A percentile compares a stretch with the other conserved stretches of the same genome.
Conservation (phyloP, 2,329 filamentous ascomycete species). For the Periconia sp. region DNA sequence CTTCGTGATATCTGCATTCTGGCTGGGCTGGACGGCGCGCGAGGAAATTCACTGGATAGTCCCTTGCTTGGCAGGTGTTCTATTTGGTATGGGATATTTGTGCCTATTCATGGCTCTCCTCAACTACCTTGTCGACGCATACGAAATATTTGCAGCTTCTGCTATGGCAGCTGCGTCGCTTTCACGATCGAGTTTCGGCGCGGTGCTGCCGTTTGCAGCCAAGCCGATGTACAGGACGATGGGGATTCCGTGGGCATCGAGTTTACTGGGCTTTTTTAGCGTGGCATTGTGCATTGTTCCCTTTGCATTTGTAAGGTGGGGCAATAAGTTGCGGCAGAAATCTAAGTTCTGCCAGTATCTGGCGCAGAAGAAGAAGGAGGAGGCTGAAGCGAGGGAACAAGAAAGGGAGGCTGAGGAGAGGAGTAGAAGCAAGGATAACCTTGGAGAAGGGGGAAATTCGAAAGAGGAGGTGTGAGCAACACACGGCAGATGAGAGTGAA, state of each 20-base stretch:
- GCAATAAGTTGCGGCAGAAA: slow-evolving; percentile 59
- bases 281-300: slow-evolving; percentile 61
- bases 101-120: slow-evolving; percentile 59
- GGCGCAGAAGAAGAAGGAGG: slow-evolving; percentile 44
- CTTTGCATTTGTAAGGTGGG: slow-evolving; percentile 64
- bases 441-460: too few species aligned
- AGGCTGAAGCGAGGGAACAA: slow-evolving; percentile 26
- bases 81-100: slow-evolving; percentile 55
- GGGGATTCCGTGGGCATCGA: slow-evolving; percentile 71
- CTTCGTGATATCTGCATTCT: slow-evolving; percentile 51
- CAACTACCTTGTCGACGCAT: slow-evolving; percentile 71
- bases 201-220: slow-evolving; percentile 57
- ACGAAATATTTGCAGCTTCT: slow-evolving; percentile 75
- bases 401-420: slow-evolving; percentile 17
- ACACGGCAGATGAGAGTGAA: too few species aligned
- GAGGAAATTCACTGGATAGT: slow-evolving; percentile 51
- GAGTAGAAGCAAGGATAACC: too few species aligned
- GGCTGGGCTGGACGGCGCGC: slow-evolving; percentile 51
- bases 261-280: slow-evolving; percentile 57
- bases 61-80: slow-evolving; percentile 48
- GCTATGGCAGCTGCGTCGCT: slow-evolving; percentile 86
- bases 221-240: slow-evolving; percentile 68
- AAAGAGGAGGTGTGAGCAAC: too few species aligned
- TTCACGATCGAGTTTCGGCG: slow-evolving; percentile 78
- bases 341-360: slow-evolving; percentile 69